Percentiles rank a stretch among this genome's conserved stretches.
phyloP scores from a whole-genome alignment of 2,329 filamentous ascomycete genomes.

The Cladosporium sp. region DNA sequence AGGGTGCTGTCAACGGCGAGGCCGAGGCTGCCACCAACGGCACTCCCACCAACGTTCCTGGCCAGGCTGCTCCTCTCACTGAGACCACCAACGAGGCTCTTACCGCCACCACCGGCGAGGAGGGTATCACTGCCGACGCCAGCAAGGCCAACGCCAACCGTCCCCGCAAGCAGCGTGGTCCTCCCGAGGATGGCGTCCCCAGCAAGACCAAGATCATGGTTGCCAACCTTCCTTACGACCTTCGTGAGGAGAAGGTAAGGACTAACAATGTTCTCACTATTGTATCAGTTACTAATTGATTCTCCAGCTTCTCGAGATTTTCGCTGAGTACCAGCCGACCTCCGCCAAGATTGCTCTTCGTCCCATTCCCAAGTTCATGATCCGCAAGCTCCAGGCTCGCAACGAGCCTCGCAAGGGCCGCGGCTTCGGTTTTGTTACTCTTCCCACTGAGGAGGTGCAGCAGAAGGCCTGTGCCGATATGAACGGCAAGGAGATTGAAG shows the following conservation, averaged over 20 bases:
- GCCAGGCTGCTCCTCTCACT: constrained; percentile 47
- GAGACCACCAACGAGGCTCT: constrained; percentile 52
- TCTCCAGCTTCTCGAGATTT: constrained; percentile 88
- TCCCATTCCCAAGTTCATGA: constrained; percentile 98
- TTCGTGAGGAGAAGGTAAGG: constrained; percentile 91
- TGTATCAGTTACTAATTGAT: constrained; percentile 23
- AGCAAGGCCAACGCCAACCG: constrained; percentile 48
- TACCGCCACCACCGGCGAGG: constrained; percentile 50
- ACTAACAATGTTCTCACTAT: not conserved
- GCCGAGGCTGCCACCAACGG: constrained; percentile 35
- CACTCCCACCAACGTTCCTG: constrained; percentile 49
- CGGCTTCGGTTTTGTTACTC: constrained; percentile 96
- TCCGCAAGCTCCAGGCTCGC: constrained; percentile 98
- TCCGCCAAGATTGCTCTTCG: constrained; percentile 98
- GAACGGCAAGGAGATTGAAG: constrained; percentile 99
- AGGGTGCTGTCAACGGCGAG: constrained; percentile 39
- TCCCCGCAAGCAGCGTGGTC: constrained; percentile 78
- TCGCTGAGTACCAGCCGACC: constrained; percentile 83
- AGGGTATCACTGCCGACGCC: constrained; percentile 40
- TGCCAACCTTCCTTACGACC: constrained; percentile 96
- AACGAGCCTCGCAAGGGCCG: constrained; percentile 98
- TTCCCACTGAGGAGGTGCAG: constrained; percentile 91
- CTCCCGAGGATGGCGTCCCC: constrained; percentile 92
- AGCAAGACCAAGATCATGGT: constrained; percentile 99
- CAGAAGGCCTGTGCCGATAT: constrained; percentile 96